Base-by-base conservation (phyloP, 768 basidiomycete genomes). In the Boletus bicolor region DNA sequence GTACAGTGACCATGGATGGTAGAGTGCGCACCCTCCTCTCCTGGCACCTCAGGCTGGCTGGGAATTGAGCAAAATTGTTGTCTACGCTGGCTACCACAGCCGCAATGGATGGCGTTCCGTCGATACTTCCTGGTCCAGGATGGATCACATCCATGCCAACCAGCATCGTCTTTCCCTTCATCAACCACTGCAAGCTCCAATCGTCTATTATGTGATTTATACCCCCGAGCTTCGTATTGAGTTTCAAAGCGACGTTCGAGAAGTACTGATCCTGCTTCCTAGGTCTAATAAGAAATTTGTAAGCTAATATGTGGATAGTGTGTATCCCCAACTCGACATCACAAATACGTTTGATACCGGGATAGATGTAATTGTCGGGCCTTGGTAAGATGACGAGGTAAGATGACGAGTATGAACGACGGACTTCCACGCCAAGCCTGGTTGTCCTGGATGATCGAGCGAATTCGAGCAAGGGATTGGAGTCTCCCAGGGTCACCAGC, bases 61-160 rank as follows among this genome's bases (percentile, higher is more conserved):
- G 91, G 70, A 85, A 92, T 57, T 91, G 89, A 0, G 83, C 85
- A 60, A 89, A 91, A 3, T 75, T 70, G 28, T 75, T 72, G 63
- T 93, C 89, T 1, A 83, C 74, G 55, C 84, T 92, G 0, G 87
- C 91, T 2, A 93, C 91, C 10, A 93, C 86, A 0, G 89, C 91
- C 0, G 88, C 89, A 43, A 93, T 87, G 0, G 89, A 91, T 3
- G 91, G 91, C 1, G 89, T 85, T 3, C 91, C 91, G 3, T 77
- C 77, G 48, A 75, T 67, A 59, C 86, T 87, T 7, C 73, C 78
- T 1, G 87, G 86, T 2, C 87, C 81, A 5, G 90, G 88, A 59
- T 92, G 91, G 0, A 88, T 92, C 0, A 91, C 89, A 64, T 93
- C 89, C 59, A 91, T 89, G 0, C 91, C 91, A 4, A 93, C 84